Evolutionary conservation across 2,329 filamentous ascomycete genomes (phyloP), one percentile per base, ranked within the genome.

Genomic region (Alternaria postmessia): DNA sequence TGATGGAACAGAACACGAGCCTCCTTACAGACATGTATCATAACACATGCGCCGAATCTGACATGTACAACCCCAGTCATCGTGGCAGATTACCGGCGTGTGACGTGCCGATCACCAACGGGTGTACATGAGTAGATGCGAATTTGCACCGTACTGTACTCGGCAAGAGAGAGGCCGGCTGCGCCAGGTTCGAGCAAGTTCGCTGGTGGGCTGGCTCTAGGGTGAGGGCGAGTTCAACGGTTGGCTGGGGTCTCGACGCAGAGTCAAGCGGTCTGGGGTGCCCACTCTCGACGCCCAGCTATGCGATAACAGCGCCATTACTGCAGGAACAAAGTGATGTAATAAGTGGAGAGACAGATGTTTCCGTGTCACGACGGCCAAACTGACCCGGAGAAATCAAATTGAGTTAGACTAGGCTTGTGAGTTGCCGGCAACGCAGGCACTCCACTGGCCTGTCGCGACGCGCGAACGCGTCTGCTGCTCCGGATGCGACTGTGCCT

Each of bases 261-360:
- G 64, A 48, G 57, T 64, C 61, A 57, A 63, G 66, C 66, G 64
- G 62, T 62, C 66, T 62, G 55, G 62, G 46, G 54, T 58, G 65
- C 42, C 63, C 64, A 69, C 59, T 48, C 51, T 59, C 52, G 38
- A 51, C 52, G 46, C 57, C 46, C 57, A 56, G 52, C 52, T 28
- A 28, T 38, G 57, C 44, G 43, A 55, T 48, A 44, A 39, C 44
- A 49, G 56, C 28, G 43, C 52, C 32, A 57, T 32, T 34, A 39
- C 64, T 67, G 68, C 67, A 68, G 62, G 63, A 65, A 65, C 63
- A 58, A 56, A 39, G 66, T 72, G 70, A 74, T 75, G 74, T 69
- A 76, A 75, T 75, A 75, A 76, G 75, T 76, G 75, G 74, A 75
- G 75, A 76, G 72, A 69, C 66, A 69, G 68, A 64, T 75, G 75